Evolutionary conservation across 169 alveolate species (phyloP), one percentile per base, ranked within the genome.

Genomic region (Babesia ovata): DNA sequence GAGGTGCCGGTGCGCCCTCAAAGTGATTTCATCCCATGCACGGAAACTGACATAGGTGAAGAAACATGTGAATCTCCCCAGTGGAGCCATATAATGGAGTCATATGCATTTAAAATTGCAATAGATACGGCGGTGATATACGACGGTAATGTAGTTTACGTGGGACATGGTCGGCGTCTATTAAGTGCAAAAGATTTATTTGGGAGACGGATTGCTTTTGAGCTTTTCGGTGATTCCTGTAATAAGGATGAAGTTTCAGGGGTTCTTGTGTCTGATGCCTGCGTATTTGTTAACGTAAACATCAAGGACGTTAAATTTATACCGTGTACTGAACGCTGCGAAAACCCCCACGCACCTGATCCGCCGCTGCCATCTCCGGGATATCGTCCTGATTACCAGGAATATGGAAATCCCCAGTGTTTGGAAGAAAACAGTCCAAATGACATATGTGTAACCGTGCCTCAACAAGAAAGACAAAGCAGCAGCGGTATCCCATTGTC

Each of bases 141-240:
- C 11, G 17, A 42, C 29, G 76, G 73, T 11, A 70, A 42, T 22
- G 63, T 77, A 22, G 45, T 77, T 6, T 77, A 70, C 58, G 63
- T 59, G 46, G 86, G 86, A 21, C 69, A 77, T 36, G 86, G 86
- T 19, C 24, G 49, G 29, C 42, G 70, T 21, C 28, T 24, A 24
- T 65, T 77, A 17, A 58, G 73, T 21, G 39, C 86, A 29, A 66
- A 60, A 21, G 86, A 77, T 29, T 53, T 77, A 39, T 69, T 67
- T 36, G 86, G 82, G 14, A 77, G 57, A 24, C 53, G 81, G 11
- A 60, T 77, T 10, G 50, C 72, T 22, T 2, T 46, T 29, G 46
- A 42, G 14, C 39, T 77, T n/a, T 45, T n/a, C 16, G 82, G 76
- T 29, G 76, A 67, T 29, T 67, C 54, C 8, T 67, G 76, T 53